Evolutionary conservation across 768 basidiomycete genomes (phyloP).

Genomic region (Cyclocybe aegerita): DNA sequence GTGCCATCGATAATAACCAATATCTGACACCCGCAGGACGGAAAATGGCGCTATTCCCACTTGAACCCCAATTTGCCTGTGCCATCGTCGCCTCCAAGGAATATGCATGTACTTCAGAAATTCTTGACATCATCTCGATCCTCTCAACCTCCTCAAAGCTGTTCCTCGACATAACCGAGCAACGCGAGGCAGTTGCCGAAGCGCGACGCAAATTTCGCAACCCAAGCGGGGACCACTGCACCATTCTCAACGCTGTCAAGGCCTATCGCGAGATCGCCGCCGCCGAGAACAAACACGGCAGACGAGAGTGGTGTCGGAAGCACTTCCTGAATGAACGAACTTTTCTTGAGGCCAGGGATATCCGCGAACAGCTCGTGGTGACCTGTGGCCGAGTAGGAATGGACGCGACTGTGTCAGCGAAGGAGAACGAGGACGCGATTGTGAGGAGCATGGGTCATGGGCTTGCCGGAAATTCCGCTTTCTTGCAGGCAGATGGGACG

Average conservation of each 20-base stretch:
- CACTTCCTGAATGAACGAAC: constrained; percentile 85
- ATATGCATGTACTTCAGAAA: constrained; percentile 71
- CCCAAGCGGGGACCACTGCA: constrained; percentile 87
- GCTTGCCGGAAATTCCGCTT: constrained; percentile 78
- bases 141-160: constrained; percentile 80
- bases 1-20: constrained; percentile 69
- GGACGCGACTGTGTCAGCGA: constrained; percentile 57
- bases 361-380: constrained; percentile 73
- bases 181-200: constrained; percentile 70
- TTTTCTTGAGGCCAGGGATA: constrained; percentile 74
- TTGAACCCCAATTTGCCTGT: constrained; percentile 84
- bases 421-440: constrained; percentile 67
- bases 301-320: constrained; percentile 79
- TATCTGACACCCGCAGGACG: constrained; percentile 72
- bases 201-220: constrained; percentile 80
- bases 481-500: constrained; percentile 80
- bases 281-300: constrained; percentile 43
- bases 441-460: constrained; percentile 75
- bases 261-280: constrained; percentile 73
- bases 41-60: constrained; percentile 87
- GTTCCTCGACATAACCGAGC: constrained; percentile 74
- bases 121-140: constrained; percentile 83
- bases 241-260: constrained; percentile 80
- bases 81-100: constrained; percentile 77
- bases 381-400: constrained; percentile 61